Conservation (phyloP, 2,329 filamentous ascomycete genomes). For the Hypocreales sp. region DNA sequence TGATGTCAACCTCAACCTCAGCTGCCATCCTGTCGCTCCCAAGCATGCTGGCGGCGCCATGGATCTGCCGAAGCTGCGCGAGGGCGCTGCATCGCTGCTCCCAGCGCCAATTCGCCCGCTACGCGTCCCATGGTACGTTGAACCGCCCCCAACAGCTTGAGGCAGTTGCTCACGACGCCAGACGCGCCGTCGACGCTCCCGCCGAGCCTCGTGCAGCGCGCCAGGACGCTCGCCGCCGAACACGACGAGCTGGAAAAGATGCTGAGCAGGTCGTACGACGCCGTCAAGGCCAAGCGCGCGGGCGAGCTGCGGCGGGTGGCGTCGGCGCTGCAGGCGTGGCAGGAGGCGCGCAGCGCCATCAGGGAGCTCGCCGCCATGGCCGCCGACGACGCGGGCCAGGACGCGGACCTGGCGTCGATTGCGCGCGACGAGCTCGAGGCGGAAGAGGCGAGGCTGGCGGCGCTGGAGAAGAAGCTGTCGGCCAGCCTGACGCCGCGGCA, state of each 20-base stretch:
- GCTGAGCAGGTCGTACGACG: conserved; percentile 39
- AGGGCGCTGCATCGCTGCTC: conserved; percentile 11
- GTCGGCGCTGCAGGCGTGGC: conserved; percentile 41
- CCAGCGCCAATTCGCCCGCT: conserved; percentile 13
- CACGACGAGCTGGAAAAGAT: conserved; percentile 35
- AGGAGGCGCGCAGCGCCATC: conserved; percentile 35
- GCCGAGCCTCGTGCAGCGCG: conserved; percentile 41
- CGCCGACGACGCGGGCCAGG: conserved; percentile 25
- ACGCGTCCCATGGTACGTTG: conserved; percentile 15
- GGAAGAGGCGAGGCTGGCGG: conserved; percentile 45
- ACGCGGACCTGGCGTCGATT: conserved; percentile 60
- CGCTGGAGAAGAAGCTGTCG: conserved; percentile 53
- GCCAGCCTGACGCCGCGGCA: conserved; percentile 71
- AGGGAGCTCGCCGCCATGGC: conserved; percentile 34
- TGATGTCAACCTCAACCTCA: too few relatives aligned
- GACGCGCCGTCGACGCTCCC: conserved; percentile 20
- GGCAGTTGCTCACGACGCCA: conserved; percentile 2
- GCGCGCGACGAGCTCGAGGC: conserved; percentile 67
- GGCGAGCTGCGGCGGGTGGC: conserved; percentile 46
- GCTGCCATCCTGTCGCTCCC: too few relatives aligned
- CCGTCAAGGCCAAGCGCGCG: conserved; percentile 39
- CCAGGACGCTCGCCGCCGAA: conserved; percentile 40
- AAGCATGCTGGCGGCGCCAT: conserved; percentile 17
- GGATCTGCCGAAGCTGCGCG: conserved; percentile 20
- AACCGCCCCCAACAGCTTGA: neutral